Percentiles rank a stretch among this genome's conserved stretches.
phyloP scores from a whole-genome alignment of 1,284 basidiomycete genomes.

The Ganoderma boninense region DNA sequence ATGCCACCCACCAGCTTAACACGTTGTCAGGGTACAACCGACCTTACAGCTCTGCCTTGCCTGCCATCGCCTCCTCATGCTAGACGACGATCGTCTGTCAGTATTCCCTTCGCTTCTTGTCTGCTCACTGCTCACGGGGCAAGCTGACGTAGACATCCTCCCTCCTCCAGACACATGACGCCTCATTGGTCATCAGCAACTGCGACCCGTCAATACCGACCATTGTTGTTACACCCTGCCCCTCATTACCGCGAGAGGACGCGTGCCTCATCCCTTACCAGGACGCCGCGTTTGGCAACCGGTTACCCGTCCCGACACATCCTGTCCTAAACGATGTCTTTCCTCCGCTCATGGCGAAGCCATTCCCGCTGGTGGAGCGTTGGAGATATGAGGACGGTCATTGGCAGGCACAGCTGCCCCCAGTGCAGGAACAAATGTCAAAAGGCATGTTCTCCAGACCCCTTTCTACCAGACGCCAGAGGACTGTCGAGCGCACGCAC shows the following conservation, averaged over 20 bases:
- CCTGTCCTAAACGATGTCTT: constrained; percentile 56
- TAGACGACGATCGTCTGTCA: constrained; percentile 27
- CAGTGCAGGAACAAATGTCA: constrained; percentile 55
- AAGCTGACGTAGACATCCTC: constrained; percentile 2
- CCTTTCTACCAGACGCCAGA: constrained; percentile 36
- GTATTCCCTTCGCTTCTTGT: constrained; percentile 1
- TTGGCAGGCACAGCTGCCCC: constrained; percentile 59
- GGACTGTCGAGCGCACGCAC: constrained; percentile 23
- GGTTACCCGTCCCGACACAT: constrained; percentile 60
- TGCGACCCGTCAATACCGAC: constrained; percentile 52
- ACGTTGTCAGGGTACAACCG: constrained; percentile 12
- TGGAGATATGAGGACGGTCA: constrained; percentile 63
- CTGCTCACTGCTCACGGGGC: background rate
- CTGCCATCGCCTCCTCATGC: constrained; percentile 16
- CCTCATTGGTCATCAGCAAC: constrained; percentile 31
- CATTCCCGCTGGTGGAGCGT: constrained; percentile 43
- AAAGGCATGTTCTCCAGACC: constrained; percentile 51
- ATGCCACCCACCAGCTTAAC: constrained; percentile 23
- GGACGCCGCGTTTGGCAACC: constrained; percentile 58
- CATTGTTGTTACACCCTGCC: constrained; percentile 60
- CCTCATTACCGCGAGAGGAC: constrained; percentile 46
- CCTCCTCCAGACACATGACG: constrained; percentile 21
- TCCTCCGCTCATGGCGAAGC: constrained; percentile 49
- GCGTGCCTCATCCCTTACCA: constrained; percentile 60
- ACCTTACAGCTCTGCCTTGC: constrained; percentile 12